Conservation (phyloP, 768 basidiomycete genomes). For the Cystobasidium onofrii region DNA sequence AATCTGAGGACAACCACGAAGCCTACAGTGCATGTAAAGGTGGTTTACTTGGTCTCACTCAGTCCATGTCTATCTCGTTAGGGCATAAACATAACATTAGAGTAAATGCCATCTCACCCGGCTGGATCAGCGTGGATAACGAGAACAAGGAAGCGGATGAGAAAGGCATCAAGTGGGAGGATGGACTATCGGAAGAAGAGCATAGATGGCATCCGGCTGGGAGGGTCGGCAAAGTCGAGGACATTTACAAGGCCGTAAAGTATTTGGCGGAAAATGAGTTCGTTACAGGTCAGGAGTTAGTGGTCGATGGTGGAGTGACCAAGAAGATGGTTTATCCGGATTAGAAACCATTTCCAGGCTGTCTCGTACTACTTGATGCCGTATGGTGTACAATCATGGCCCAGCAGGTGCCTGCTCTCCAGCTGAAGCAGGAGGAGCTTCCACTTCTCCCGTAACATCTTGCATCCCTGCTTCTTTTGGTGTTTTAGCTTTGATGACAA, state of each 20-base stretch:
- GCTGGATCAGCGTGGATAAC: conserved; percentile 28
- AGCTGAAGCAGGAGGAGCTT: conserved; percentile 7
- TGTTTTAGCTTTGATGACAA: conserved; percentile 47
- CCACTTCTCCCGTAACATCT: background rate
- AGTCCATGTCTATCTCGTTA: conserved; percentile 7
- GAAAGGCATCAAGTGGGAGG: conserved; percentile 1
- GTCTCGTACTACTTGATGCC: too few species aligned
- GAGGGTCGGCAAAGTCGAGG: conserved; percentile 26
- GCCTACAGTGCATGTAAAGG: conserved; percentile 23
- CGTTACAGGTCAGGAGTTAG: conserved; percentile 28
- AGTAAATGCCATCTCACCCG: conserved; percentile 29
- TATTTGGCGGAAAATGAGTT: conserved; percentile 3
- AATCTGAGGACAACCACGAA: conserved; percentile 22
- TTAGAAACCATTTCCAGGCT: too few species aligned
- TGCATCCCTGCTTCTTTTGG: conserved; percentile 43
- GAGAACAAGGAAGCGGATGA: conserved; percentile 1
- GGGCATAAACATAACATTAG: conserved; percentile 19
- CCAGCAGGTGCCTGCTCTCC: conserved; percentile 15
- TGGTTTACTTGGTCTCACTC: conserved; percentile 23
- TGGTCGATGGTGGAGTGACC: conserved; percentile 21
- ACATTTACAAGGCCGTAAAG: background rate
- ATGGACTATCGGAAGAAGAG: conserved; percentile 4
- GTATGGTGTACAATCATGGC: background rate
- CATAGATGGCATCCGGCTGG: conserved; percentile 17
- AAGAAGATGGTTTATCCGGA: conserved; percentile 28